phyloP scores from a whole-genome alignment of 2,329 filamentous ascomycete species.

The Zarea fungicola region DNA sequence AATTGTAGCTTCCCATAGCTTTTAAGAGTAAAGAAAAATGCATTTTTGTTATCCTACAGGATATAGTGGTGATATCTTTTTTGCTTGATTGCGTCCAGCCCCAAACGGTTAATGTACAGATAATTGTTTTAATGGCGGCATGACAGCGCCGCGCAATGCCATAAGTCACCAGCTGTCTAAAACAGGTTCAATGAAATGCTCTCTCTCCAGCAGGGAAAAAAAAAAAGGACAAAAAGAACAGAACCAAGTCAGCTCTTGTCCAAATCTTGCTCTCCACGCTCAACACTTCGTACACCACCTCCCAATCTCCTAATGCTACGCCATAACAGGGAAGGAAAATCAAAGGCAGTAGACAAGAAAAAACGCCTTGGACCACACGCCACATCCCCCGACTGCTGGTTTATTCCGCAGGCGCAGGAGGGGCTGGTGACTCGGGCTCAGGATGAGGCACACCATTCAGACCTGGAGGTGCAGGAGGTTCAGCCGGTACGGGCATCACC shows the following conservation, averaged over 20 bases:
- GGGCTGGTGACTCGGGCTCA: slow-evolving; percentile 19
- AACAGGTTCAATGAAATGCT: neutral
- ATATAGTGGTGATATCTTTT: slow-evolving; percentile 8
- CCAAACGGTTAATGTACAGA: slow-evolving; percentile 10
- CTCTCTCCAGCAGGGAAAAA: neutral
- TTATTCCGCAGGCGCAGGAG: slow-evolving; percentile 9
- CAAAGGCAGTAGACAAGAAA: neutral
- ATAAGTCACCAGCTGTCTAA: neutral
- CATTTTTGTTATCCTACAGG: slow-evolving; percentile 6
- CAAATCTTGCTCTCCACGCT: neutral
- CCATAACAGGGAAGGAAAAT: neutral
- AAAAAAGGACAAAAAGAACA: neutral
- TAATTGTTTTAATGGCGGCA: neutral
- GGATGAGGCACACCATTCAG: slow-evolving; percentile 30
- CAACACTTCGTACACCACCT: too few relatives aligned
- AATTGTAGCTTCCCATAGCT: too few relatives aligned
- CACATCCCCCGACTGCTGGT: too few relatives aligned
- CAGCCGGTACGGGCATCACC: slow-evolving; percentile 32
- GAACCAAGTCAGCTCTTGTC: neutral
- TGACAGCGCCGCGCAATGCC: neutral
- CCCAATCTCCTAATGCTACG: neutral
- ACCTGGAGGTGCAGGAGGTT: slow-evolving; percentile 30
- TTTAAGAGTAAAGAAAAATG: neutral
- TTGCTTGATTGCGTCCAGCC: neutral
- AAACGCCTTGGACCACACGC: neutral